These are phyloP conservation scores for Wallacemonas sp. DNA, from an alignment of 208 protist genomes.

Conservation along the genomic window DNA sequence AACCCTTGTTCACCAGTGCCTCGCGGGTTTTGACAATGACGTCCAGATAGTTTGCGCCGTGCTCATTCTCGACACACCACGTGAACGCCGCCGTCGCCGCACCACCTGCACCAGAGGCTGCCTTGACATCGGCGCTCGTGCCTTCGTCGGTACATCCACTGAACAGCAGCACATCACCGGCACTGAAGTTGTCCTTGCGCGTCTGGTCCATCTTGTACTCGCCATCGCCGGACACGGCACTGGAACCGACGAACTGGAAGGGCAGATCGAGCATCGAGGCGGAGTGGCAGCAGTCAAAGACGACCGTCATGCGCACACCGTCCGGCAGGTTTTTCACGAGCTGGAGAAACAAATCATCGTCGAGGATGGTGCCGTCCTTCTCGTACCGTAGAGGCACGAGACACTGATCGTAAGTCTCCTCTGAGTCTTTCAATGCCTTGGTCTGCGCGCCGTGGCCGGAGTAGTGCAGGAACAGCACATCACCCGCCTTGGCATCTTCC, in stretches of 20 bases:
- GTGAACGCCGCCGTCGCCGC: conserved; percentile 83
- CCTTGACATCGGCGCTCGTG: conserved; percentile 76
- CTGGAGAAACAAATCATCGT: conserved; percentile 88
- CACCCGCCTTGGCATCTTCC: conserved; percentile 65
- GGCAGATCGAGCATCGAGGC: conserved; percentile 90
- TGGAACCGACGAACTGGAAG: conserved; percentile 73
- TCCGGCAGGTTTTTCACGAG: conserved; percentile 67
- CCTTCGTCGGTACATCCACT: conserved; percentile 84
- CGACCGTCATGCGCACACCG: conserved; percentile 84
- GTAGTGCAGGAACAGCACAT: conserved; percentile 91
- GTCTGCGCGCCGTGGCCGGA: conserved; percentile 87
- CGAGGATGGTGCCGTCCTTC: conserved; percentile 67
- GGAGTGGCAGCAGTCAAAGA: conserved; percentile 95
- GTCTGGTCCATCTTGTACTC: conserved; percentile 42
- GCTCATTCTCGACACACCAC: conserved; percentile 66
- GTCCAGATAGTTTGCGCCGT: conserved; percentile 67
- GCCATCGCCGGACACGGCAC: not conserved
- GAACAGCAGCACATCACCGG: conserved; percentile 88
- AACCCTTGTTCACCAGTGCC: conserved; percentile 60
- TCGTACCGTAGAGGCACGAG: conserved; percentile 79
- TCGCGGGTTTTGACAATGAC: conserved; percentile 80
- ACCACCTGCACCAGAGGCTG: conserved; percentile 57
- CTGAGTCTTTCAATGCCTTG: conserved; percentile 36
- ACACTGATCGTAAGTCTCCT: conserved; percentile 82
- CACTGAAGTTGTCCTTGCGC: conserved; percentile 70